Evolutionary conservation across 257 asterid genomes (phyloP).

Genomic region (Rehmannia glutinosa): DNA sequence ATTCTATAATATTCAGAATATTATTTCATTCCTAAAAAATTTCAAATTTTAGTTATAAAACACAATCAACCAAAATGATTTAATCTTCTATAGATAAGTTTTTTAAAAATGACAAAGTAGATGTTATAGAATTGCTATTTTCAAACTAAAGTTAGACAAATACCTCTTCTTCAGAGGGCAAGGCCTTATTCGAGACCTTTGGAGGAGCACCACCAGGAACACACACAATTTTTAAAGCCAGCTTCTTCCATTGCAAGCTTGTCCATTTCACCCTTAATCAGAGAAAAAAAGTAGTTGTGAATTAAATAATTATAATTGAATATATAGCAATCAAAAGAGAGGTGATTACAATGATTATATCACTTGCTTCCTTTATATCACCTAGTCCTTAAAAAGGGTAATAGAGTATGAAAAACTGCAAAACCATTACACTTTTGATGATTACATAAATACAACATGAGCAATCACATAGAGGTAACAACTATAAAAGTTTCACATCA

Average conservation of each 20-base stretch:
- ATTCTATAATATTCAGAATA: too few species aligned
- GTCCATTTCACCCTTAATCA: conserved; percentile 92
- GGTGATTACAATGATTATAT: conserved; percentile 72
- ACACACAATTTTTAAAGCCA: conserved; percentile 89
- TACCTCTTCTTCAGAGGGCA: conserved; percentile 77
- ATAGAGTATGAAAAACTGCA: too few species aligned
- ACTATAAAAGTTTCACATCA: too few species aligned
- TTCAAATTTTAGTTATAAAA: too few species aligned
- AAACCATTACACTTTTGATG: too few species aligned
- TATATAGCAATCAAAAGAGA: conserved; percentile 19
- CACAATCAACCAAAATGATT: not conserved
- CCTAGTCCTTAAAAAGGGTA: conserved; percentile 91
- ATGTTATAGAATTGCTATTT: not conserved
- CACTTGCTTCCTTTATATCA: conserved; percentile 81
- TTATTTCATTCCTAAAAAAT: too few species aligned
- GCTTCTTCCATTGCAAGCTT: conserved; percentile 99
- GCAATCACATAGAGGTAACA: too few species aligned
- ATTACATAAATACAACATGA: too few species aligned
- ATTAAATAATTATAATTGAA: conserved; percentile 16
- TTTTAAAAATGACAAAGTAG: not conserved
- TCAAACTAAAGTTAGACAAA: conserved; percentile 5
- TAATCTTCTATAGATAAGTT: not conserved
- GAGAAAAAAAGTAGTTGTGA: conserved; percentile 10
- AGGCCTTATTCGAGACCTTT: conserved; percentile 57
- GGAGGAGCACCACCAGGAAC: conserved; percentile 98